Conservation (phyloP, 306 rosid species). For the Trichosanthes truncata region DNA sequence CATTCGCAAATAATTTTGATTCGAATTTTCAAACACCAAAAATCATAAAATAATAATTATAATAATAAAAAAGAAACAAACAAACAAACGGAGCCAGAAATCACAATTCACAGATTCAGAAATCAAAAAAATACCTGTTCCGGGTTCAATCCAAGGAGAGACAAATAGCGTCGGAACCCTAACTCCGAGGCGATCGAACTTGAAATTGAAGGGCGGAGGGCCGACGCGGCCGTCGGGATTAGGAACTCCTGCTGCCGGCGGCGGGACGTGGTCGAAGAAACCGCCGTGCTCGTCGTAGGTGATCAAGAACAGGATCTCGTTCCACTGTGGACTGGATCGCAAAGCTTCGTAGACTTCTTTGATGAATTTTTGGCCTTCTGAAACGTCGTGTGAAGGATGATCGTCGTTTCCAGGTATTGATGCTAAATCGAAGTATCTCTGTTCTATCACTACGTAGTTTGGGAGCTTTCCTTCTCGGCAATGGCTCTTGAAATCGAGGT, state of each 20-base stretch:
- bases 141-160: slow-evolving; percentile 67
- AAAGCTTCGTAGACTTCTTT: slow-evolving; percentile 60
- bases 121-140: too few species aligned
- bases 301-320: slow-evolving; percentile 49
- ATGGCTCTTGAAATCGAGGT: slow-evolving; percentile 42
- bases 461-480: slow-evolving; percentile 61
- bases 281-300: slow-evolving; percentile 81
- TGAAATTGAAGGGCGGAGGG: slow-evolving; percentile 37
- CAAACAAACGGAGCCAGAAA: neutral
- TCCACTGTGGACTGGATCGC: slow-evolving; percentile 71
- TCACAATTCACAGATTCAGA: too few species aligned
- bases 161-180: slow-evolving; percentile 50
- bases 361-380: slow-evolving; percentile 53
- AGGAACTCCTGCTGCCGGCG: slow-evolving; percentile 47
- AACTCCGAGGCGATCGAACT: slow-evolving; percentile 60
- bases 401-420: slow-evolving; percentile 51
- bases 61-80: neutral
- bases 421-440: slow-evolving; percentile 37
- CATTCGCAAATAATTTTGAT: neutral
- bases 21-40: neutral
- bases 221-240: slow-evolving; percentile 48
- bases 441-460: slow-evolving; percentile 74
- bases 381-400: slow-evolving; percentile 70
- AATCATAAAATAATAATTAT: too few species aligned
- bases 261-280: slow-evolving; percentile 62